Percentiles rank a stretch among this genome's conserved stretches.
These are phyloP conservation scores for Vanderwaltozyma tropicalis DNA, from an alignment of 805 yeast species.

Conservation along the genomic window DNA sequence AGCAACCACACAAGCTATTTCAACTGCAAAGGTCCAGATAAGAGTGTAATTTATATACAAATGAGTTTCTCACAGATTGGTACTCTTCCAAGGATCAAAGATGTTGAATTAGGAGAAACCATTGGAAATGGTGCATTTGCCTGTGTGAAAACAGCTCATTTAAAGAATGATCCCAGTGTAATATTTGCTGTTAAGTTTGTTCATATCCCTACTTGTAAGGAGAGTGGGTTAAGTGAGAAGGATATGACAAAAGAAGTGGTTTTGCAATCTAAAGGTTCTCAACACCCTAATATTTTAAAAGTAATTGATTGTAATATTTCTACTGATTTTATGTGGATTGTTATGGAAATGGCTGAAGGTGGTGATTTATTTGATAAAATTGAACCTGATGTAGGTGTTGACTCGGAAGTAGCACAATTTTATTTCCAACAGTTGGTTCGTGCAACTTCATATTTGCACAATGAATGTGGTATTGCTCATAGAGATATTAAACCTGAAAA, in stretches of 20 bases:
- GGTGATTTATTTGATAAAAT: constrained; percentile 75
- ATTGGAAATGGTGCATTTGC: constrained; percentile 66
- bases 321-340: constrained; percentile 50
- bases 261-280: constrained; percentile 48
- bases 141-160: constrained; percentile 42
- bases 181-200: constrained; percentile 52
- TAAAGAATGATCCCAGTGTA: constrained; percentile 28
- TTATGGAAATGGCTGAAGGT: constrained; percentile 58
- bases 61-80: constrained; percentile 4
- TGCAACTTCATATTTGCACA: constrained; percentile 52
- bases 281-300: constrained; percentile 51
- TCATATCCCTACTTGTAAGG: constrained; percentile 32
- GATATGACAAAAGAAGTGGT: constrained; percentile 43
- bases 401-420: constrained; percentile 54
- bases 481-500: constrained; percentile 74
- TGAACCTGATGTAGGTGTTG: constrained; percentile 65
- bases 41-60: not conserved
- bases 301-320: constrained; percentile 46
- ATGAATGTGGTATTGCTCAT: constrained; percentile 56
- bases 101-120: constrained; percentile 39
- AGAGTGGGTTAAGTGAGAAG: constrained; percentile 30
- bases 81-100: constrained; percentile 37
- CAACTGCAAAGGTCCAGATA: no score
- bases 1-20: no score
- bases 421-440: constrained; percentile 55